Conservation (phyloP, 768 basidiomycete genomes). For the Psilocybe cubensis region DNA sequence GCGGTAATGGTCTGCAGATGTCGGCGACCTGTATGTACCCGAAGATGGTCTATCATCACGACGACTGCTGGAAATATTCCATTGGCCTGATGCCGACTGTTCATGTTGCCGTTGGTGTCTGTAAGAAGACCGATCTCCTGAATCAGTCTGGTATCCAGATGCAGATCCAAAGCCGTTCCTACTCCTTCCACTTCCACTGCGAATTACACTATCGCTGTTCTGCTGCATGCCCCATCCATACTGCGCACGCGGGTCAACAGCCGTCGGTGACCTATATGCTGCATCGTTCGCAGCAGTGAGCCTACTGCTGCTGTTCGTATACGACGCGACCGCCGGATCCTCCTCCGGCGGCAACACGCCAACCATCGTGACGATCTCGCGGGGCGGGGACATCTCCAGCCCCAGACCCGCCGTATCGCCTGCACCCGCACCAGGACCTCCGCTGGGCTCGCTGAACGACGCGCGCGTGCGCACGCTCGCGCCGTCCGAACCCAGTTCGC, state of each 20-base stretch:
- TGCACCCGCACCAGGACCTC: conserved; percentile 3
- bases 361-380: conserved; percentile 26
- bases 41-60: neutral
- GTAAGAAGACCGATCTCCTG: neutral
- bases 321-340: conserved; percentile 1
- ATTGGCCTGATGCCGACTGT: neutral
- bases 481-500: conserved; percentile 12
- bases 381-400: conserved; percentile 16
- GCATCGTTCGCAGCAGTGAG: neutral
- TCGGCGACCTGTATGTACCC: neutral
- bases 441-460: conserved; percentile 14
- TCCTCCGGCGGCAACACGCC: conserved; percentile 23
- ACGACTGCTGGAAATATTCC: neutral
- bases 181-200: neutral
- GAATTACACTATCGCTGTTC: neutral
- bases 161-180: neutral
- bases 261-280: conserved; percentile 9
- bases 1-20: neutral
- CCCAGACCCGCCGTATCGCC: neutral
- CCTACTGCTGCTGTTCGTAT: no score
- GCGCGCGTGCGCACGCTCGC: conserved; percentile 15
- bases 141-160: neutral
- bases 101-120: neutral
- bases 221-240: neutral
- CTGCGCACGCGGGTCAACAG: conserved; percentile 6